Evolutionary conservation across 2,329 filamentous ascomycete genomes (phyloP).

Genomic region (Aureobasidium sp.): DNA sequence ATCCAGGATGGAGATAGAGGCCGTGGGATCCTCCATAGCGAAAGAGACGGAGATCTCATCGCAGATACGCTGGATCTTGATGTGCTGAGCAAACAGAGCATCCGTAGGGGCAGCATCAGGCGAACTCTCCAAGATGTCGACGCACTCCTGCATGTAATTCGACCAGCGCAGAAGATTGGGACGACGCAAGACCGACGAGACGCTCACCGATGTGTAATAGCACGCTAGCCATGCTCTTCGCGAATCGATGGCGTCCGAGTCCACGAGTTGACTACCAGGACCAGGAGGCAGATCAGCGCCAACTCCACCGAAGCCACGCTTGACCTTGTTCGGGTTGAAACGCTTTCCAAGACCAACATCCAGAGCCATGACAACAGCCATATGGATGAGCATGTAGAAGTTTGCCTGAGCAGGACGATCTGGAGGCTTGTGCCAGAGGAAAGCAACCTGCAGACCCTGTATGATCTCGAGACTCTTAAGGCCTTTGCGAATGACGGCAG

Average conservation of each 20-base stretch:
- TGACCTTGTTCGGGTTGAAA: slow-evolving; percentile 32
- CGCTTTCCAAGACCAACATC: slow-evolving; percentile 70
- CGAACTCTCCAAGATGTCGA: slow-evolving; percentile 51
- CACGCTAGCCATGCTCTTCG: slow-evolving; percentile 54
- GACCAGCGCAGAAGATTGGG: slow-evolving; percentile 55
- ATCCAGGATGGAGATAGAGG: slow-evolving; percentile 46
- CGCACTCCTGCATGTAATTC: slow-evolving; percentile 56
- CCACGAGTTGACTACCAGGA: slow-evolving; percentile 26
- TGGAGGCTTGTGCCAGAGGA: slow-evolving; percentile 82
- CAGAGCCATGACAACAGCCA: slow-evolving; percentile 73
- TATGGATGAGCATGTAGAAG: slow-evolving; percentile 80
- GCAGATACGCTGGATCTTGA: slow-evolving; percentile 51
- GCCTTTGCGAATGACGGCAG: slow-evolving; percentile 65
- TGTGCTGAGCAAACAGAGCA: slow-evolving; percentile 49
- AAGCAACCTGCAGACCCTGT: slow-evolving; percentile 66
- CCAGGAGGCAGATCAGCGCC: slow-evolving; percentile 29
- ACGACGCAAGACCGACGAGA: slow-evolving; percentile 52
- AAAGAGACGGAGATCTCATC: slow-evolving; percentile 52
- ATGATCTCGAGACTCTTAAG: slow-evolving; percentile 79
- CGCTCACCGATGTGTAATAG: slow-evolving; percentile 54
- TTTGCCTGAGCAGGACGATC: slow-evolving; percentile 80
- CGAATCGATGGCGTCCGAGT: slow-evolving; percentile 50
- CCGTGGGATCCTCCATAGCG: slow-evolving; percentile 48
- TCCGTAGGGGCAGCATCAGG: slow-evolving; percentile 53
- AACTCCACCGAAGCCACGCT: slow-evolving; percentile 29